phyloP scores from a whole-genome alignment of 345 rosid species.

The Salix brachista region DNA sequence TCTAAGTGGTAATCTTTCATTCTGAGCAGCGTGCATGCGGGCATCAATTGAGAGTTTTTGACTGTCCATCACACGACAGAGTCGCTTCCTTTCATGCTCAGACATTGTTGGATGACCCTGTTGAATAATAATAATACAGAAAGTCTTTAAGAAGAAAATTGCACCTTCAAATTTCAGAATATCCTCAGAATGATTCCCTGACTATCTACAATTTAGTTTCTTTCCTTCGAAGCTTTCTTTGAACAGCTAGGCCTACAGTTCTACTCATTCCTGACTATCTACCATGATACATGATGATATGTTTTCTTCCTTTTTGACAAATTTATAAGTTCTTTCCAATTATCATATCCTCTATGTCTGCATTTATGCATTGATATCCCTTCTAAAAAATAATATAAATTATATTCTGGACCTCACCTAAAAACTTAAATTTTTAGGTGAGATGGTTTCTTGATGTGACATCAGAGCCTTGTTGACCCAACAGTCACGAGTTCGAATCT shows the following conservation, averaged over 20 bases:
- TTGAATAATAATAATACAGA: neutral
- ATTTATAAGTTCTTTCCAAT: neutral
- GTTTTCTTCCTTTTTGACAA: neutral
- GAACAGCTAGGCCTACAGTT: neutral
- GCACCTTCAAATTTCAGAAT: neutral
- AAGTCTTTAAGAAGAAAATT: too few relatives aligned
- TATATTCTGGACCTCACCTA: too few relatives aligned
- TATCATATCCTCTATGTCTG: neutral
- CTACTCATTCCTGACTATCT: neutral
- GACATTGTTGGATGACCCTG: slow-evolving; percentile 95
- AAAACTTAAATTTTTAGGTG: too few relatives aligned
- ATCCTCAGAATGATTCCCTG: neutral
- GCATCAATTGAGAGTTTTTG: slow-evolving; percentile 97
- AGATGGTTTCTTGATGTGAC: too few relatives aligned
- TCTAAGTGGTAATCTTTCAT: slow-evolving; percentile 82
- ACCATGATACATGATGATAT: neutral
- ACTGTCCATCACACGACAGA: slow-evolving; percentile 95
- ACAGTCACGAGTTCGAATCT: too few relatives aligned
- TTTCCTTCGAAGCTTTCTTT: neutral
- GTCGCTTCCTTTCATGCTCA: slow-evolving; percentile 91
- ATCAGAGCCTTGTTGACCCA: too few relatives aligned
- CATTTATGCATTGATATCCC: neutral
- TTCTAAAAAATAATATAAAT: too few relatives aligned
- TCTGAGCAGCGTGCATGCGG: slow-evolving; percentile 95
- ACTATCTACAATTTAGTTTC: neutral